Conservation (phyloP, 1,284 basidiomycete genomes). For the Ganoderma leucocontextum region DNA sequence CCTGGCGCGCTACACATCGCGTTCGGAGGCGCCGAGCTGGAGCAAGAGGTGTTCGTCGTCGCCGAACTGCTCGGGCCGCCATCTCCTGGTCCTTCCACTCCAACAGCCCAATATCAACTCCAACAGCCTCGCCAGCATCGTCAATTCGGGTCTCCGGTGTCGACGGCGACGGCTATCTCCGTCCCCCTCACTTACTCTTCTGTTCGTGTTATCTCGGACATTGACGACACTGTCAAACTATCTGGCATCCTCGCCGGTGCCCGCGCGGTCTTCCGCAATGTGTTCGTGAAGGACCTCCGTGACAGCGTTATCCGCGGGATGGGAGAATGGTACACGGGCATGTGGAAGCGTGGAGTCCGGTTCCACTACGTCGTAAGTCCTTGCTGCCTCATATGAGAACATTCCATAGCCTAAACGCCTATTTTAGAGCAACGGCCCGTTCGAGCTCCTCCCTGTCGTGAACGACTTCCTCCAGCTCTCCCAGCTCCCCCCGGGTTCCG, state of each 20-base stretch:
- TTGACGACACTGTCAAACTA: constrained; percentile 93
- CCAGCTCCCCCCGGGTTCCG: constrained; percentile 73
- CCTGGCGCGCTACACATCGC: constrained; percentile 64
- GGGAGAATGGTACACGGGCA: constrained; percentile 80
- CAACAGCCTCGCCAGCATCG: constrained; percentile 34
- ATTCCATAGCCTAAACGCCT: background rate
- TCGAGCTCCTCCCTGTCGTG: constrained; percentile 84
- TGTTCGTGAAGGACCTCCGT: constrained; percentile 78
- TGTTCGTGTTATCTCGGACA: constrained; percentile 88
- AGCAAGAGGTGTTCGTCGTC: constrained; percentile 64
- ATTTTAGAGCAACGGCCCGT: constrained; percentile 85
- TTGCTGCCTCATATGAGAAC: background rate
- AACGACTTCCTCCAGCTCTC: constrained; percentile 81
- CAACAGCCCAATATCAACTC: constrained; percentile 33
- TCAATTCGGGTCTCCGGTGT: constrained; percentile 13
- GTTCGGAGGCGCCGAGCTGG: constrained; percentile 58
- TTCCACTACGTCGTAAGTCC: constrained; percentile 88
- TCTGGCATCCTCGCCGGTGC: constrained; percentile 80
- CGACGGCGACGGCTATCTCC: constrained; percentile 44
- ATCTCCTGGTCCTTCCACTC: constrained; percentile 35
- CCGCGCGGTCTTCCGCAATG: constrained; percentile 79
- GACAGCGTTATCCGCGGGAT: constrained; percentile 88
- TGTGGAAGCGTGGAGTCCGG: constrained; percentile 74
- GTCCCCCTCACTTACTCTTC: constrained; percentile 64
- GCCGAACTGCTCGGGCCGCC: constrained; percentile 58